Base-by-base conservation (phyloP, 768 basidiomycete genomes). In the Suillus subluteus region DNA sequence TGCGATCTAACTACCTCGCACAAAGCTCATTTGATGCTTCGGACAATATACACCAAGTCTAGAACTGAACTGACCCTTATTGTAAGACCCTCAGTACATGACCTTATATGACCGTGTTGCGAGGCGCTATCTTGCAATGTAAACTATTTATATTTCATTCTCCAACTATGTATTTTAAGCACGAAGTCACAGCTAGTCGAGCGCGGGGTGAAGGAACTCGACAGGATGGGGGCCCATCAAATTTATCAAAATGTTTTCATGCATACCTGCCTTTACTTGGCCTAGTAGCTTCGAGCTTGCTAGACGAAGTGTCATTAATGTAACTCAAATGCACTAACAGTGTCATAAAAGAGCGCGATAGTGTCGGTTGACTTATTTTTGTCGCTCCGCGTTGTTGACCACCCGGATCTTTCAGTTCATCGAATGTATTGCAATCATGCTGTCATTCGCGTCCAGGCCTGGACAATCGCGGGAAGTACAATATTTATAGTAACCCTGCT, bases 241-340 rank as follows among this genome's bases (percentile, higher is more conserved):
- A n/a, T n/a, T n/a, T n/a, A n/a, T n/a, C 83, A 95, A 91, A 76
- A 37, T 21, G 55, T 56, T 56, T 35, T 13, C 21, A n/a, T 37
- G 4, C 21, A 56, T n/a, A 6, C 12, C 5, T 56, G 21, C 32
- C 55, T 56, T 12, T n/a, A 35, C 30, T 54, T 30, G 26, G 52
- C 52, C 54, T 55, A 55, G 54, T 55, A 35, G 18, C 30, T 11
- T 54, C 8, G 9, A 2, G 16, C 32, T 6, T 56, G 32, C 18
- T 11, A 35, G 11, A 35, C 32, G 18, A 32, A 55, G 30, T 9
- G 30, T 50, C 52, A 32, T 55, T 50, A 50, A 50, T 23, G 12
- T 48, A 23, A 23, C 11, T 50, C 12, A 52, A 15, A 52, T 23
- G 38, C 23, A 58, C 23, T 12, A 16, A 16, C 38, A 6, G 23